These are phyloP conservation scores for Phytophthora niederhauseri DNA, from an alignment of 352 stramenopile species.

Conservation along the genomic window DNA sequence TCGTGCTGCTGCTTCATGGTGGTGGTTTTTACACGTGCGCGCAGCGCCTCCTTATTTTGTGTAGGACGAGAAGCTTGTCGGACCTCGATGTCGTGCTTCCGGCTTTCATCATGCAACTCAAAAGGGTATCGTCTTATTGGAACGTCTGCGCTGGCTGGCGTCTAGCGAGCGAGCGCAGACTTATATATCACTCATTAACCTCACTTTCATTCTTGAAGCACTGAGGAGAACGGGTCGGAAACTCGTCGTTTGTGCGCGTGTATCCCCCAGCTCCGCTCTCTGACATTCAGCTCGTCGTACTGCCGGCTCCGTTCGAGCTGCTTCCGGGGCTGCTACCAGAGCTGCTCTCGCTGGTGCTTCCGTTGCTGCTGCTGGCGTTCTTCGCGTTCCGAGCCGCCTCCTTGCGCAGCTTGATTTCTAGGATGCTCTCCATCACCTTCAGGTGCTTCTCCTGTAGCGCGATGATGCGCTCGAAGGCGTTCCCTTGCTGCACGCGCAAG, in stretches of 20 bases:
- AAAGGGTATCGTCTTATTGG: constrained; percentile 4
- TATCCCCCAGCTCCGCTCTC: background rate
- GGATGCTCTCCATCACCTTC: constrained; percentile 62
- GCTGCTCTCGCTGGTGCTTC: constrained; percentile 14
- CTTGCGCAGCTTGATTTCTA: constrained; percentile 56
- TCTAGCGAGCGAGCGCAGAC: constrained; percentile 11
- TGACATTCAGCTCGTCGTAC: constrained; percentile 3
- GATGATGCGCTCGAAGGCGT: constrained; percentile 53
- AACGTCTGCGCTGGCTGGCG: constrained; percentile 13
- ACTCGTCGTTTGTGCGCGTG: background rate
- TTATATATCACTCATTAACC: constrained; percentile 35
- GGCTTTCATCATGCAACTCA: background rate
- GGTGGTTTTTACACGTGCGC: background rate
- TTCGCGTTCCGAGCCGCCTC: constrained; percentile 30
- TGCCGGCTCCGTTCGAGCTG: constrained; percentile 4
- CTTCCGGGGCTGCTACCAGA: constrained; percentile 8
- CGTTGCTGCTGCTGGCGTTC: constrained; percentile 9
- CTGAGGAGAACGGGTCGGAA: background rate
- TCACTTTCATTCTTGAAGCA: constrained; percentile 19
- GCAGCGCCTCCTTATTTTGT: background rate
- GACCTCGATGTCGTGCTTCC: background rate
- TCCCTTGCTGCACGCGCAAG: constrained; percentile 54
- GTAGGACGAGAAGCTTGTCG: background rate
- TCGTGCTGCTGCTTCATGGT: background rate
- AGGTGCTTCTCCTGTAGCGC: constrained; percentile 75